Conservation (phyloP, 768 basidiomycete species). For the Lactifluus rugatus region DNA sequence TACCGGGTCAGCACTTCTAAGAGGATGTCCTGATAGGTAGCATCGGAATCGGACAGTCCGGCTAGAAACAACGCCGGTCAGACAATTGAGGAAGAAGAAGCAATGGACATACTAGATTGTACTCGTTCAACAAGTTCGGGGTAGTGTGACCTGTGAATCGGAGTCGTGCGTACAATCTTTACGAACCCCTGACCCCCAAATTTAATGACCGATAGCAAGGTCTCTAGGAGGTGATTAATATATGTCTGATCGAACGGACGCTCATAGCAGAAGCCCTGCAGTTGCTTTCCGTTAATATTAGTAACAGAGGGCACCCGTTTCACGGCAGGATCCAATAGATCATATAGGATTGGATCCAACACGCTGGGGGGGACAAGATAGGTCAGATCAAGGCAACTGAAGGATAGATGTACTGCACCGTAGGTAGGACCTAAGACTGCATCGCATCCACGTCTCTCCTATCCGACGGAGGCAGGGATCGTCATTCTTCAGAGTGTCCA, state of each 20-base stretch:
- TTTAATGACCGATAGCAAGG: constrained; percentile 62
- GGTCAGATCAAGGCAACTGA: not conserved
- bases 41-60: constrained; percentile 35
- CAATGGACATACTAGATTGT: constrained; percentile 39
- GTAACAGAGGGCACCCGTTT: constrained; percentile 38
- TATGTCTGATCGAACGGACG: constrained; percentile 70
- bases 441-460: constrained; percentile 97
- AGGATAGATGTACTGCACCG: constrained; percentile 40
- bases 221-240: constrained; percentile 64
- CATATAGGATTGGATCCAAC: constrained; percentile 77
- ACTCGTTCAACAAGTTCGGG: constrained; percentile 51
- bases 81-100: constrained; percentile 8
- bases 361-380: constrained; percentile 41
- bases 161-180: constrained; percentile 57
- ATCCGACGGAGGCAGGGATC: constrained; percentile 66
- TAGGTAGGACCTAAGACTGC: constrained; percentile 82
- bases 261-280: constrained; percentile 61
- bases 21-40: constrained; percentile 69
- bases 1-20: constrained; percentile 68
- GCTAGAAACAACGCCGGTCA: not conserved
- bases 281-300: constrained; percentile 54
- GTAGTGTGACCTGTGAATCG: constrained; percentile 57
- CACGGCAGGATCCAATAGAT: constrained; percentile 64
- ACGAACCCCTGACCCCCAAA: constrained; percentile 88
- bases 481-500: constrained; percentile 72